These are phyloP conservation scores for Ilyonectria destructans DNA, from an alignment of 2,329 filamentous ascomycete species.

Conservation along the genomic window DNA sequence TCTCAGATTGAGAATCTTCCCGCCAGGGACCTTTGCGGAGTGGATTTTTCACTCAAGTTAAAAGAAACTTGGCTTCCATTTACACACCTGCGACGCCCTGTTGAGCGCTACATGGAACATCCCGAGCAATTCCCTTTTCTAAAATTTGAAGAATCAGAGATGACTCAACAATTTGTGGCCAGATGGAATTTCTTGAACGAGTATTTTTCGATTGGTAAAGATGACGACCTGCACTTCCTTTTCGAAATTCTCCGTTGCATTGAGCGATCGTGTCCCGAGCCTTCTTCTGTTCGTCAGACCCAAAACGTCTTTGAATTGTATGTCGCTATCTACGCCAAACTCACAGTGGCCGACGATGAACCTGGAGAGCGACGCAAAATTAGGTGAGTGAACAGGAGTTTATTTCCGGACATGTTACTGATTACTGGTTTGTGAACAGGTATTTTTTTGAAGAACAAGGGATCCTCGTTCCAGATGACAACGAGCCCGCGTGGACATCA, in stretches of 20 bases:
- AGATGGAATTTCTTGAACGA: constrained; percentile 31
- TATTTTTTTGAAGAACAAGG: background rate
- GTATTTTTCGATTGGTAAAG: constrained; percentile 28
- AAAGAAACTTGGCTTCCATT: constrained; percentile 34
- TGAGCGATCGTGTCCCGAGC: background rate
- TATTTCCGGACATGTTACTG: background rate
- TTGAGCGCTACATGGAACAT: constrained; percentile 24
- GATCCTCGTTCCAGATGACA: constrained; percentile 18
- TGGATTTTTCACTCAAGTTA: background rate
- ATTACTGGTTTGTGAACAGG: constrained; percentile 17
- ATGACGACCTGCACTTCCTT: constrained; percentile 24
- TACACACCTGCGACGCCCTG: background rate
- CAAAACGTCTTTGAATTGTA: constrained; percentile 32
- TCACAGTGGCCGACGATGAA: background rate
- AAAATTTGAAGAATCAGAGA: background rate
- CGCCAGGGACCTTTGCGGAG: constrained; percentile 20
- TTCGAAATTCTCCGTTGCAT: constrained; percentile 30
- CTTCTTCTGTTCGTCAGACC: constrained; percentile 9
- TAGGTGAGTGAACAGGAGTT: constrained; percentile 11
- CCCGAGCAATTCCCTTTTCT: constrained; percentile 36
- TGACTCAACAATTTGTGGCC: background rate
- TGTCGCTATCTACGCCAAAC: constrained; percentile 31
- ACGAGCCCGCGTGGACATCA: background rate
- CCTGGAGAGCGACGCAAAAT: background rate
- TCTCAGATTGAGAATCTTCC: constrained; percentile 15